These are phyloP conservation scores for Acanthamoeba lenticulata DNA, from an alignment of 208 protist species.

Conservation along the genomic window DNA sequence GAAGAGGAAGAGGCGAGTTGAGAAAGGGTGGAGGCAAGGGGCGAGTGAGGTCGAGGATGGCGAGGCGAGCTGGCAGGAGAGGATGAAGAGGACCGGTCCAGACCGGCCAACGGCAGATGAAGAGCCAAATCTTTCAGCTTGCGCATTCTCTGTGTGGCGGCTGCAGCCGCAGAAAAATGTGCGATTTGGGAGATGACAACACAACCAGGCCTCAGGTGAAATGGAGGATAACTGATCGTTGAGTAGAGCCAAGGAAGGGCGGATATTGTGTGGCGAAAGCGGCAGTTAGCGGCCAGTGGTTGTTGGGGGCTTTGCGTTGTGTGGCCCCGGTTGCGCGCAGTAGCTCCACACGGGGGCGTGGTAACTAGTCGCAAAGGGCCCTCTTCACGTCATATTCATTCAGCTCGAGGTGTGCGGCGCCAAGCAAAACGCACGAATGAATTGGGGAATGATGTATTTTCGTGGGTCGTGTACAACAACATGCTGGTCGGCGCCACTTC, in stretches of 20 bases:
- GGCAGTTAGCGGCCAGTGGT: no score
- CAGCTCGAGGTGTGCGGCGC: no score
- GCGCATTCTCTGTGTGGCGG: neutral
- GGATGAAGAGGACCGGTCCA: neutral
- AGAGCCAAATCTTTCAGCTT: neutral
- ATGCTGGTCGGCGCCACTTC: neutral
- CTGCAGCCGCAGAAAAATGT: neutral
- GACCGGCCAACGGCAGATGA: neutral
- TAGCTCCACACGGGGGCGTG: no score
- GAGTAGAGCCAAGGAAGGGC: no score
- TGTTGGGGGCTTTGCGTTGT: neutral
- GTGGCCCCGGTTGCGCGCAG: neutral
- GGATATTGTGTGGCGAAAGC: no score
- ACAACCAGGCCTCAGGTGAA: no score
- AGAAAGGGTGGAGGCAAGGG: neutral
- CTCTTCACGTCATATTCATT: no score
- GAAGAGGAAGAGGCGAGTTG: neutral
- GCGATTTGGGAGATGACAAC: no score
- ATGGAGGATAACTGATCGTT: no score
- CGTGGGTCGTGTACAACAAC: neutral
- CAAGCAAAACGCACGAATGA: no score
- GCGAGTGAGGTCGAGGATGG: neutral
- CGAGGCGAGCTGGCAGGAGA: neutral
- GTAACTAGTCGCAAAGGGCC: no score
- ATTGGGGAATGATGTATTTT: no score